Evolutionary conservation across 208 protist species (phyloP), one percentile per base, ranked within the genome.

Genomic region (Strigomonas galati): DNA sequence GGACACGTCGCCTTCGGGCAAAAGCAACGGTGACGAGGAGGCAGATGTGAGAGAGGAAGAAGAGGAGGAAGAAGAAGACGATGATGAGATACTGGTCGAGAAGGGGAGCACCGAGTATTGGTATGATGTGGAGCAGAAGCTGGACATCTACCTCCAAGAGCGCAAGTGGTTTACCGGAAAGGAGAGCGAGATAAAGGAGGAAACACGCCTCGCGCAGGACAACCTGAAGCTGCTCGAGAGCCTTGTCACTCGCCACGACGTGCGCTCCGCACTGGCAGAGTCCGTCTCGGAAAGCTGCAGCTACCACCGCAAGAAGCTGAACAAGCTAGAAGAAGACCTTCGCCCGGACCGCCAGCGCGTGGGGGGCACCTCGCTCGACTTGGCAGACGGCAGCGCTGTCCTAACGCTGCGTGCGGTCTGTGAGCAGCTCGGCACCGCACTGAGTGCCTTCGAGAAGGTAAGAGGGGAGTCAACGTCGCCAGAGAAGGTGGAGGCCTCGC

Each of bases 201-300:
- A 87, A 60, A 77, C 89, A 14, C 69, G 82, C 21, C 71, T 85
- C 40, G 76, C 79, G 4, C 32, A 63, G 23, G 70, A 63, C 14
- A 93, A 86, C 67, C 70, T 84, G 62, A 78, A 84, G 59, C 68
- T 92, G 64, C 78, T 92, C 32, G 43, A 48, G 0, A 84, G 71
- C 43, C 57, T 92, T 26, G 46, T 87, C 37, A 69, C 74, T 44
- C 85, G 83, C 44, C 21, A 71, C 15, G 81, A 89, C 31, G 64
- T 70, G 21, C 72, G 59, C 30, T 70, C 76, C 0, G 67, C 74
- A 4, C 69, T 90, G 35, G 76, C 76, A 28, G 74, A 82, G 23
- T 93, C 87, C 15, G 74, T 89, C 9, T 66, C 30, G 14, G 87
- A 89, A 51, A 93, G 87, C 72, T 89, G 82, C 69, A 74, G 69